Conservation (phyloP, 306 rosid species). For the Cicer pinnatifidum region DNA sequence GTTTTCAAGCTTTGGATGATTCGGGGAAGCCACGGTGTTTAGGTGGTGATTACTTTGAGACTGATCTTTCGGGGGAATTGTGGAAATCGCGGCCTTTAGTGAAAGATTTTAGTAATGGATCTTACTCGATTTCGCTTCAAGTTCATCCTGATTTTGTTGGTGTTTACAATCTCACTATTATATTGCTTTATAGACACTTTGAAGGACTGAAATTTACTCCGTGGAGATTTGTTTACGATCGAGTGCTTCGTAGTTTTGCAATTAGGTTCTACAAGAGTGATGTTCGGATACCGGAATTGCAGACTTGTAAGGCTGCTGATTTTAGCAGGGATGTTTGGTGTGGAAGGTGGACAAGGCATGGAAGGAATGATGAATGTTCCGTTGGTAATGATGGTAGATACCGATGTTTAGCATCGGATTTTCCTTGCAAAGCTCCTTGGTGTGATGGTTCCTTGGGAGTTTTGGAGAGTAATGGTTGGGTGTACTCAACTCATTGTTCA, state of each 20-base stretch:
- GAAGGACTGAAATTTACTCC: slow-evolving; percentile 88
- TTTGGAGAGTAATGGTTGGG: slow-evolving; percentile 99
- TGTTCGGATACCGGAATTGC: slow-evolving; percentile 61
- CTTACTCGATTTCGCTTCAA: slow-evolving; percentile 76
- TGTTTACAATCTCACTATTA: slow-evolving; percentile 67
- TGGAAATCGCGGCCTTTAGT: slow-evolving; percentile 92
- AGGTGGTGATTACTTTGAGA: slow-evolving; percentile 95
- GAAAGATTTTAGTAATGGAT: slow-evolving; percentile 80
- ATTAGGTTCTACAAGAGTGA: slow-evolving; percentile 57
- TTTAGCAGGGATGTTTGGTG: slow-evolving; percentile 74
- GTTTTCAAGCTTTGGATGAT: slow-evolving; percentile 76
- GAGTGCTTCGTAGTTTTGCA: slow-evolving; percentile 59
- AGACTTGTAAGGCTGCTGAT: slow-evolving; percentile 65
- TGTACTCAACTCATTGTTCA: slow-evolving; percentile 87
- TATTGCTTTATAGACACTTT: slow-evolving; percentile 76
- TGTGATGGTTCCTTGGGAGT: slow-evolving; percentile 82
- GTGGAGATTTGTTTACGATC: slow-evolving; percentile 59
- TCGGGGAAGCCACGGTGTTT: slow-evolving; percentile 69
- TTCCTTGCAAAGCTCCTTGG: slow-evolving; percentile 85
- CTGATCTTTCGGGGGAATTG: slow-evolving; percentile 82
- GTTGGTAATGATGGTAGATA: slow-evolving; percentile 81
- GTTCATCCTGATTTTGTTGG: slow-evolving; percentile 89
- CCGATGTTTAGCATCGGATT: slow-evolving; percentile 64
- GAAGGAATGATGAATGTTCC: slow-evolving; percentile 65
- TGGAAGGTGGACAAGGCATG: slow-evolving; percentile 97